These are phyloP conservation scores for Neonectria neomacrospora DNA, from an alignment of 2,329 filamentous ascomycete genomes.

Conservation along the genomic window DNA sequence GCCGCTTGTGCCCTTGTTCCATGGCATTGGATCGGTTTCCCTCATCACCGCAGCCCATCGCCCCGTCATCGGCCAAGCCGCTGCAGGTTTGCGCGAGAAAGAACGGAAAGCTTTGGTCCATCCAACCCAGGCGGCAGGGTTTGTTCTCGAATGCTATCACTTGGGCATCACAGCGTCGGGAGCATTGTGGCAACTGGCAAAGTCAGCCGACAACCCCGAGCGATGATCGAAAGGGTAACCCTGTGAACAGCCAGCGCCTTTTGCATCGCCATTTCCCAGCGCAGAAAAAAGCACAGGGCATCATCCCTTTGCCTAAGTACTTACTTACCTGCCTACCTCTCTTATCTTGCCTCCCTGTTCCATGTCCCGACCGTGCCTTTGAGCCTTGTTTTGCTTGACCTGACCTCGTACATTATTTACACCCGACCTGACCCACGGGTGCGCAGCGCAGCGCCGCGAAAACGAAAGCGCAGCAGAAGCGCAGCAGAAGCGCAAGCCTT, in stretches of 20 bases:
- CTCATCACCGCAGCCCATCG: conserved; percentile 2
- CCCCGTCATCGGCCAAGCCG: not conserved
- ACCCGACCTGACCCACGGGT: conserved; percentile 11
- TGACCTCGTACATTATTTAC: not conserved
- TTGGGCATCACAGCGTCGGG: conserved; percentile 8
- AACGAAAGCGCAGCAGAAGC: conserved; percentile 9
- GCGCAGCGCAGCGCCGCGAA: conserved; percentile 1
- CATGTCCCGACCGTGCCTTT: not conserved
- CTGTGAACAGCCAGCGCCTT: not conserved
- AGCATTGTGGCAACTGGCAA: conserved; percentile 11
- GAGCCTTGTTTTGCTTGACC: conserved; percentile 5
- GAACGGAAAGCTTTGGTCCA: not conserved
- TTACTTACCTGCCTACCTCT: not conserved
- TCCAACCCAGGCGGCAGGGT: not conserved
- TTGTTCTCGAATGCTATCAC: not conserved
- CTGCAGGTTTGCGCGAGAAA: not conserved
- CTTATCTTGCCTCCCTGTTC: conserved; percentile 2
- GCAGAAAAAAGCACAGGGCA: conserved; percentile 7
- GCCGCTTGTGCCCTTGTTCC: conserved; percentile 21
- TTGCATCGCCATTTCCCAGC: conserved; percentile 8
- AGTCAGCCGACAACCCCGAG: conserved; percentile 25
- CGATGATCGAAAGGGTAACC: conserved; percentile 13
- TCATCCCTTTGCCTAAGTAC: not conserved
- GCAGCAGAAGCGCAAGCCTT: not conserved
- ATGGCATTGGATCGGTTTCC: conserved; percentile 17